Percentiles rank a stretch among this genome's conserved stretches.
Evolutionary conservation across 495 filamentous ascomycete genomes (phyloP).

Genomic region (Wilcoxina mikolae): DNA sequence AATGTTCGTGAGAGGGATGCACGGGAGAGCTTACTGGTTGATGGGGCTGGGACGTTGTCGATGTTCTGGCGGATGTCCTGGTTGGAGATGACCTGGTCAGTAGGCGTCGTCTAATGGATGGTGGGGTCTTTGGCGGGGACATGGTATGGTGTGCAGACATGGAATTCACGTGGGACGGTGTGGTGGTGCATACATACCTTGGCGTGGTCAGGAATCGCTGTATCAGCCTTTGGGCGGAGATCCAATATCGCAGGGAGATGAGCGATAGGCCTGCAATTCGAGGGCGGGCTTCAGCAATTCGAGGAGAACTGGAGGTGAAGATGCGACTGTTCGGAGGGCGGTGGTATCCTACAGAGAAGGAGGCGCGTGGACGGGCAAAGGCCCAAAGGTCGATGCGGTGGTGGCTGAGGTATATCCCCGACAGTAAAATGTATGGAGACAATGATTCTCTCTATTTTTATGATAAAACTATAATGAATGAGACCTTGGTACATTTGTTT

Average conservation of each 20-base stretch:
- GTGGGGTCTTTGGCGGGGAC: constrained; percentile 3
- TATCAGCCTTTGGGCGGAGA: neutral
- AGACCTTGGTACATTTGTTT: too few species aligned
- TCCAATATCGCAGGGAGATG: neutral
- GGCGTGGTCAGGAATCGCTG: neutral
- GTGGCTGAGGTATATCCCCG: neutral
- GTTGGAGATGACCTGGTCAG: neutral
- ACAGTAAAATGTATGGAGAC: neutral
- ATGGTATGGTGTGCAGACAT: neutral
- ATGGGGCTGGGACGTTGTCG: neutral
- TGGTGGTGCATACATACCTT: neutral
- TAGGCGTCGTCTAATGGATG: neutral
- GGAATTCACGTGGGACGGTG: neutral
- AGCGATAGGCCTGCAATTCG: neutral
- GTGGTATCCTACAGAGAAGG: neutral
- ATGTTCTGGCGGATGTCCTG: neutral
- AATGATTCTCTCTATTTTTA: too few species aligned
- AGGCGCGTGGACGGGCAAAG: neutral
- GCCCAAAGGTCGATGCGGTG: neutral
- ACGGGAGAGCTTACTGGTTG: neutral
- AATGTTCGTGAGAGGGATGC: neutral
- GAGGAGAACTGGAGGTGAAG: neutral
- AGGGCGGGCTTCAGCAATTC: neutral
- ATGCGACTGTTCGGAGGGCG: neutral
- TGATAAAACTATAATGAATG: too few species aligned